Evolutionary conservation across 2,329 filamentous ascomycete genomes (phyloP).

Genomic region (Fusarium proliferatum): DNA sequence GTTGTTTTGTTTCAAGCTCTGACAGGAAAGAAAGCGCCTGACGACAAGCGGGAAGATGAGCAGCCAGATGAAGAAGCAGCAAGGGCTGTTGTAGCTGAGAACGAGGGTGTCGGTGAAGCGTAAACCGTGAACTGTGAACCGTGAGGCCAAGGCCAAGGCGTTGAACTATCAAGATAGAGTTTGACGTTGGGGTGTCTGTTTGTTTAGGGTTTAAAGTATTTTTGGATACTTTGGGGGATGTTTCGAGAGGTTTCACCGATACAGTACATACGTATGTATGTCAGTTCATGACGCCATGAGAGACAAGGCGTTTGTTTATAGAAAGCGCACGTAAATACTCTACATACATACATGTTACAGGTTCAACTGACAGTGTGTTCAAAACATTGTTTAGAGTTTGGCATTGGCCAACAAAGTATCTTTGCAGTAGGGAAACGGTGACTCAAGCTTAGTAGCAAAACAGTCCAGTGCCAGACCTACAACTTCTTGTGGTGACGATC

Average conservation of each 20-base stretch:
- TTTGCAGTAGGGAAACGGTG: constrained; percentile 1
- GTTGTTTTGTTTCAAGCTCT: constrained; percentile 61
- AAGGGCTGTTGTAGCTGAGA: constrained; percentile 42
- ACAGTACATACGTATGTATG: not conserved
- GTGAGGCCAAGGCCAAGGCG: not conserved
- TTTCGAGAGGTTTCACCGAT: not conserved
- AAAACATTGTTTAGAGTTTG: constrained; percentile 8
- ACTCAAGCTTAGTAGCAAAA: constrained; percentile 1
- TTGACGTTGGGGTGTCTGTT: not conserved
- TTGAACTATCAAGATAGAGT: constrained; percentile 2
- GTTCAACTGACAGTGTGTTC: not conserved
- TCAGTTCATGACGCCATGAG: constrained; percentile 6
- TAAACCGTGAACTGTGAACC: not conserved
- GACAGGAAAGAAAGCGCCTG: constrained; percentile 62
- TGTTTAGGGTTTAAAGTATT: constrained; percentile 4
- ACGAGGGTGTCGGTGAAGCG: constrained; percentile 49
- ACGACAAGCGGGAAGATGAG: constrained; percentile 60
- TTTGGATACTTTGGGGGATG: not conserved
- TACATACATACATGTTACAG: constrained; percentile 7
- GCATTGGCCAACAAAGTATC: not conserved
- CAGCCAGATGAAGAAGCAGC: constrained; percentile 48
- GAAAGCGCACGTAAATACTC: not conserved
- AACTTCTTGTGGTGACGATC: not conserved
- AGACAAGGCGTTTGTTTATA: not conserved
- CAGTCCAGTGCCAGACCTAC: not conserved